Conservation (phyloP, 176 grass and related monocot genomes). For the Hordeum vulgare region DNA sequence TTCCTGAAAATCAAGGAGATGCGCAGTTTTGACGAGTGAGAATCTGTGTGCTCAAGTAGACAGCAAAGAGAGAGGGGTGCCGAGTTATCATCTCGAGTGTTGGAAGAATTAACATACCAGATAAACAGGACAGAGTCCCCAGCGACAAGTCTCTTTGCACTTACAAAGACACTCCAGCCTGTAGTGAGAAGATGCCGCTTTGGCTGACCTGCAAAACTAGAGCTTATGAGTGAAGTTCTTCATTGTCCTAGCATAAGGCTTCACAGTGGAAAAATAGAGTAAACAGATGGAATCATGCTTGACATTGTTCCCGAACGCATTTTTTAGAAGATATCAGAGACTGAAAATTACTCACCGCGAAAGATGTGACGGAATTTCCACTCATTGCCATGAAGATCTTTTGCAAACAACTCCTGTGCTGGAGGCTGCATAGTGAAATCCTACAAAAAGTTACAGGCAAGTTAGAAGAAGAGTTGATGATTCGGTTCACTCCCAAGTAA, state of each 20-base stretch:
- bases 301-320: neutral
- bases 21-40: neutral
- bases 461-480: slow-evolving; percentile 17
- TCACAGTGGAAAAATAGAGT: neutral
- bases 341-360: slow-evolving; percentile 35
- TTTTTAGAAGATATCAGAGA: neutral
- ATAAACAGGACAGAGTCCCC: slow-evolving; percentile 98
- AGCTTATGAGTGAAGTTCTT: neutral
- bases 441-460: slow-evolving; percentile 33
- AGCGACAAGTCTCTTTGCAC: slow-evolving; percentile 92
- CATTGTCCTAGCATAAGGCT: neutral
- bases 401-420: slow-evolving; percentile 87
- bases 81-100: neutral
- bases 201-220: slow-evolving; percentile 75
- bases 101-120: slow-evolving; percentile 41
- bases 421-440: slow-evolving; percentile 95
- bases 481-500: neutral
- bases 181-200: slow-evolving; percentile 97
- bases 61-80: neutral
- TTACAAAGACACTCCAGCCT: slow-evolving; percentile 97
- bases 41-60: neutral
- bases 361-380: slow-evolving; percentile 99
- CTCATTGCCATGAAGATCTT: slow-evolving; percentile 94
- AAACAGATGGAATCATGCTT: neutral
- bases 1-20: slow-evolving; percentile 51